Percentiles rank a stretch among this genome's conserved stretches.
Evolutionary conservation across 2,329 filamentous ascomycete species (phyloP).

Genomic region (Fusarium decemcellulare): DNA sequence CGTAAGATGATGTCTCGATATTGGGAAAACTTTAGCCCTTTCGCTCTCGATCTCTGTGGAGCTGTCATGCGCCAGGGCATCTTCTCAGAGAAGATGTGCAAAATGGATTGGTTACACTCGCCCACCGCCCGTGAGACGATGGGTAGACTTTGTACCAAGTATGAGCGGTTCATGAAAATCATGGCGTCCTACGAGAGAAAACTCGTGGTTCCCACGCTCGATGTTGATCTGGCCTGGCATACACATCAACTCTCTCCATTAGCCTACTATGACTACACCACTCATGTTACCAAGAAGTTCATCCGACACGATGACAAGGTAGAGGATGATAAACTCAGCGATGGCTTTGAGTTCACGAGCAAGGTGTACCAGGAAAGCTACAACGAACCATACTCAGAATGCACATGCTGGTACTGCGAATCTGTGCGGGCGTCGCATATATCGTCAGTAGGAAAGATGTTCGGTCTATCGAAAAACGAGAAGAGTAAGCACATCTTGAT

Average conservation of each 20-base stretch:
- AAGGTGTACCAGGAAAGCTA: constrained; percentile 77
- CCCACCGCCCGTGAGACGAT: constrained; percentile 76
- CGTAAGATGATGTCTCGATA: constrained; percentile 80
- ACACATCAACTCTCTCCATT: constrained; percentile 81
- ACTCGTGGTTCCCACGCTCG: constrained; percentile 78
- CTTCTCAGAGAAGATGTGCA: constrained; percentile 81
- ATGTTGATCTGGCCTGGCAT: constrained; percentile 85
- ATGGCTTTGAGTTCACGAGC: constrained; percentile 80
- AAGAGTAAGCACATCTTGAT: constrained; percentile 51
- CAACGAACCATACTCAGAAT: constrained; percentile 79
- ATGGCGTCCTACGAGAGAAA: constrained; percentile 63
- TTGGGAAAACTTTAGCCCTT: constrained; percentile 76
- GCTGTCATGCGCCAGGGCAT: constrained; percentile 76
- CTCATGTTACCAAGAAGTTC: constrained; percentile 65
- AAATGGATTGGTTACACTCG: constrained; percentile 84
- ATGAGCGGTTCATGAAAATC: constrained; percentile 73
- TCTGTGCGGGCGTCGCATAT: constrained; percentile 61
- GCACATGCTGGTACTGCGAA: constrained; percentile 90
- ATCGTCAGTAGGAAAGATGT: constrained; percentile 58
- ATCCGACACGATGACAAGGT: constrained; percentile 91
- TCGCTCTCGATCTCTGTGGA: constrained; percentile 75
- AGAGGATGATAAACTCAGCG: constrained; percentile 74
- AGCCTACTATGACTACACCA: constrained; percentile 73
- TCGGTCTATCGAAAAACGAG: constrained; percentile 62
- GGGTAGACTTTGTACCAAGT: constrained; percentile 74